Evolutionary conservation across 257 asterid genomes (phyloP), one percentile per base, ranked within the genome.

Genomic region (Cynanchum wilfordii): DNA sequence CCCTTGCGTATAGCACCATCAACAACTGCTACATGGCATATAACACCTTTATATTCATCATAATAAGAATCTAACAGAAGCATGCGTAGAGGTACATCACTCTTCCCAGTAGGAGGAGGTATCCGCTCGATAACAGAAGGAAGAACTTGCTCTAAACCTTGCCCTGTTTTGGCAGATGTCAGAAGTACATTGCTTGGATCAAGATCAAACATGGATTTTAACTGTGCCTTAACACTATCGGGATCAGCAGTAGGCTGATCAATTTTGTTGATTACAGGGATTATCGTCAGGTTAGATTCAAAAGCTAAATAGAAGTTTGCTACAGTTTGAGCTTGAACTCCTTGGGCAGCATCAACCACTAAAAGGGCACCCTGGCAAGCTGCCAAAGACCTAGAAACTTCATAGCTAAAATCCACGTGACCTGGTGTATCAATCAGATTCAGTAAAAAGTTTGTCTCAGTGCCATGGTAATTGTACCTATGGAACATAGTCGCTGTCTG

Each of bases 211-310:
- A 91, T 94, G 50, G 98, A 87, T 82, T 91, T 94, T 68, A 94
- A 84, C 77, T 94, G 99, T 64, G 90, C 93, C 81, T 87, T 94
- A 22, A 94, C 86, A n/a, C 98, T 88, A 47, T 87, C 98, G 0
- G 99, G 99, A 78, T 94, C 99, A 68, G 99, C 99, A 63, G 97
- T 94, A 73, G 95, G 97, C 88, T 94, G 99, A 80, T 94, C 99
- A 62, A 94, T 94, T 82, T 94, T 94, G 85, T 94, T 94, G 60
- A 94, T 94, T 73, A 94, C 90, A 24, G 98, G 99, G 71, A 94
- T 75, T 73, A 94, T 81, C 25, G 88, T 38, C 50, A 94, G 96
- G 80, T 92, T 92, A 66, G 97, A 86, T 79, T 91, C 99, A 63
- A 91, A 94, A 57, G 99, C 99, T 57, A 94, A 92, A 83, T 89